These are phyloP conservation scores for Cyberlindnera subsufficiens DNA, from an alignment of 805 yeast genomes.

Conservation along the genomic window DNA sequence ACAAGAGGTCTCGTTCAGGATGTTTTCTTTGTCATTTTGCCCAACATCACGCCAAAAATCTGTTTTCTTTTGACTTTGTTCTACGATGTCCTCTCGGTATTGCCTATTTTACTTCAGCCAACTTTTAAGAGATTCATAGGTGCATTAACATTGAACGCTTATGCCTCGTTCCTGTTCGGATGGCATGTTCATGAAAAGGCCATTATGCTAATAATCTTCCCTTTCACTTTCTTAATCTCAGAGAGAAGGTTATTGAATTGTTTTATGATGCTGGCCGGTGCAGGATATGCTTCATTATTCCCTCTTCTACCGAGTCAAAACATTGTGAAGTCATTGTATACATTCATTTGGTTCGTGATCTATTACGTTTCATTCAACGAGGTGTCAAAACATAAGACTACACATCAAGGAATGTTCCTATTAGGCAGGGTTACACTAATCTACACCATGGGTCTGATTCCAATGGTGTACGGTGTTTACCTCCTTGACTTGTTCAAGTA, in stretches of 20 bases:
- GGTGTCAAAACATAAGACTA: constrained; percentile 39
- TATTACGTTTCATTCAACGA: constrained; percentile 69
- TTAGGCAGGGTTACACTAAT: constrained; percentile 65
- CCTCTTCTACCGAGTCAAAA: constrained; percentile 83
- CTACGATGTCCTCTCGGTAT: constrained; percentile 71
- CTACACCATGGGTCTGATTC: constrained; percentile 62
- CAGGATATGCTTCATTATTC: constrained; percentile 84
- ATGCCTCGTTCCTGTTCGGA: constrained; percentile 87
- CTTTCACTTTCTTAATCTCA: constrained; percentile 68
- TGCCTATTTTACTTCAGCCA: constrained; percentile 69
- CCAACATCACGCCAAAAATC: constrained; percentile 69
- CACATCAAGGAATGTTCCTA: constrained; percentile 47
- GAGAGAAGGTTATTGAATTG: constrained; percentile 70
- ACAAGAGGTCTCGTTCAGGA: constrained; percentile 94
- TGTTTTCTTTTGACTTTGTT: constrained; percentile 81
- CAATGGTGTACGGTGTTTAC: constrained; percentile 47
- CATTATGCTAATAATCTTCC: constrained; percentile 80
- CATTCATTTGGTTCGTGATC: constrained; percentile 80
- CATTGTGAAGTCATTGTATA: constrained; percentile 67
- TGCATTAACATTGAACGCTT: constrained; percentile 82
- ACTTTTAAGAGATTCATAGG: constrained; percentile 77
- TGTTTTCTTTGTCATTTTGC: constrained; percentile 73
- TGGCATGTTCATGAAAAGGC: constrained; percentile 99
- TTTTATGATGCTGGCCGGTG: constrained; percentile 62
- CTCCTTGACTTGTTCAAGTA: constrained; percentile 51